Evolutionary conservation across 495 filamentous ascomycete genomes (phyloP).

Genomic region (Penicillium cataractarum): DNA sequence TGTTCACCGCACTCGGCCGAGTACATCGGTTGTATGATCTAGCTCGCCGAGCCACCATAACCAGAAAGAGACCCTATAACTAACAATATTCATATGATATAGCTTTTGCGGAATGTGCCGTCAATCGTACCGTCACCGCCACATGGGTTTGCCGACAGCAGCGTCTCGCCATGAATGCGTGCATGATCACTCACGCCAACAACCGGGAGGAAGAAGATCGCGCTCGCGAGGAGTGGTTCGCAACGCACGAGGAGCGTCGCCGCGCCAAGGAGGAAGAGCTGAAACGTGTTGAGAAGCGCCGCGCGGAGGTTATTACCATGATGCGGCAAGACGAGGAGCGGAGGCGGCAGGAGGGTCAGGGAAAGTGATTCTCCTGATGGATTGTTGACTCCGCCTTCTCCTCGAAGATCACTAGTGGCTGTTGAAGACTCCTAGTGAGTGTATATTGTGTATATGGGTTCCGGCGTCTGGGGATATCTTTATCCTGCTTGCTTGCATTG

Average conservation of each 20-base stretch:
- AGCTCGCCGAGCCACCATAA: not conserved
- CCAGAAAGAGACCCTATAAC: not conserved
- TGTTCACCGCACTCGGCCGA: constrained; percentile 3
- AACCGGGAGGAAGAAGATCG: constrained; percentile 83
- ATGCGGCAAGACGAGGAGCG: constrained; percentile 58
- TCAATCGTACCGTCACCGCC: constrained; percentile 79
- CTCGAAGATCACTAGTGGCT: not conserved
- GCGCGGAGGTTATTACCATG: constrained; percentile 52
- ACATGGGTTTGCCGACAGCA: constrained; percentile 81
- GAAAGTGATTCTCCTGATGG: constrained; percentile 25
- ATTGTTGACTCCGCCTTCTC: not conserved
- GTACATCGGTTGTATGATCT: not conserved
- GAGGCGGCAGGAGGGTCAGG: constrained; percentile 27
- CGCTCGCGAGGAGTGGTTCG: constrained; percentile 94
- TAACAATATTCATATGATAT: constrained; percentile 9
- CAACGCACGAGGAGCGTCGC: constrained; percentile 65
- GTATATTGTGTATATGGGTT: constrained; percentile 30
- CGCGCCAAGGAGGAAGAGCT: constrained; percentile 64
- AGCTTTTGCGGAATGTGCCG: constrained; percentile 92
- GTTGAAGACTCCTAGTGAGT: constrained; percentile 9
- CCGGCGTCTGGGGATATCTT: constrained; percentile 23
- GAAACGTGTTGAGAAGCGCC: constrained; percentile 46
- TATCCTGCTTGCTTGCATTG: constrained; percentile 16
- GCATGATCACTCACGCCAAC: constrained; percentile 88
- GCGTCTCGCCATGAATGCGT: constrained; percentile 85